phyloP scores from a whole-genome alignment of 1,284 basidiomycete species.

The Sphagnurus paluster region DNA sequence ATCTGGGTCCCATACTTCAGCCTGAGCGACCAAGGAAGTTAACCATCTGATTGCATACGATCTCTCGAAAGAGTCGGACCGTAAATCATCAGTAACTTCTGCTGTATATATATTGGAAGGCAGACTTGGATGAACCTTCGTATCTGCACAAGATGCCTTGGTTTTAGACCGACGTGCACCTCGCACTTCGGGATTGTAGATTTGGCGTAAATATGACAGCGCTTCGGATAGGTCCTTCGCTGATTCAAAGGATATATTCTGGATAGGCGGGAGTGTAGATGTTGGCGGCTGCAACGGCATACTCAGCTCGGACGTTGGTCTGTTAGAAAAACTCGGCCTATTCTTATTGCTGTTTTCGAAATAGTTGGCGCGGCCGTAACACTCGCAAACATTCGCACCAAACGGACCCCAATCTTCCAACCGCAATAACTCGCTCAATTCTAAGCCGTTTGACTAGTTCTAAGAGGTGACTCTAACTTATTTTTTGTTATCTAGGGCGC shows the following conservation, averaged over 20 bases:
- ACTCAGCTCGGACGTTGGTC: too few relatives aligned
- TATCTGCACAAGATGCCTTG: not conserved
- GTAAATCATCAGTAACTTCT: slow-evolving; percentile 25
- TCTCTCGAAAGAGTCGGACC: slow-evolving; percentile 65
- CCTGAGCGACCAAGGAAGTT: slow-evolving; percentile 49
- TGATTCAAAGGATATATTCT: slow-evolving; percentile 20
- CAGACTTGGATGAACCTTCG: not conserved
- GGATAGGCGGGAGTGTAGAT: slow-evolving; percentile 31
- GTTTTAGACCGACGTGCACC: slow-evolving; percentile 33
- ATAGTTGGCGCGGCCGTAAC: too few relatives aligned
- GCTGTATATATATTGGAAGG: not conserved
- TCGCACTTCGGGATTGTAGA: slow-evolving; percentile 50
- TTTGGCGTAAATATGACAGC: slow-evolving; percentile 38
- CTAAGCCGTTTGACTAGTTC: too few relatives aligned
- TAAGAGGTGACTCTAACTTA: too few relatives aligned
- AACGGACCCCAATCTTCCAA: too few relatives aligned
- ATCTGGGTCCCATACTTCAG: slow-evolving; percentile 15
- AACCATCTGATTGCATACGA: slow-evolving; percentile 72
- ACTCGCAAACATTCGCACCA: too few relatives aligned
- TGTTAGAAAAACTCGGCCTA: too few relatives aligned
- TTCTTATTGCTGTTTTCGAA: too few relatives aligned
- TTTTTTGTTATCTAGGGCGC: too few relatives aligned
- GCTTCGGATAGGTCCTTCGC: slow-evolving; percentile 28
- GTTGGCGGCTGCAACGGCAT: slow-evolving; percentile 36
- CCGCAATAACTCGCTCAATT: too few relatives aligned